These are phyloP conservation scores for Didymella pinodella DNA, from an alignment of 2,329 filamentous ascomycete genomes.

Conservation along the genomic window DNA sequence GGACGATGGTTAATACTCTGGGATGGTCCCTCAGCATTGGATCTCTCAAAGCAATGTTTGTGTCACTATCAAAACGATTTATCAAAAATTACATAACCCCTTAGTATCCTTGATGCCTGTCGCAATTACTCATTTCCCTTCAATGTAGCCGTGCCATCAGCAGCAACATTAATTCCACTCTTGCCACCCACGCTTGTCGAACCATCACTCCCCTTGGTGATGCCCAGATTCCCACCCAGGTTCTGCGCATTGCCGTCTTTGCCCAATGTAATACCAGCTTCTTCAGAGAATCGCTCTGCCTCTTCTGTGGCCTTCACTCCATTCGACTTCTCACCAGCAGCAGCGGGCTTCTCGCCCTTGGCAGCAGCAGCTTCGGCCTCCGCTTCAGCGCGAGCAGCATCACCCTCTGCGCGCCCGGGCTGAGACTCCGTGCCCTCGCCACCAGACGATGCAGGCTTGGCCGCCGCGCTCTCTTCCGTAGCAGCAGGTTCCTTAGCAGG, in stretches of 20 bases:
- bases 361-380: conserved; percentile 25
- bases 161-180: conserved; percentile 44
- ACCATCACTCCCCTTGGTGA: conserved; percentile 45
- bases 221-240: conserved; percentile 44
- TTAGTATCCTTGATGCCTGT: background rate
- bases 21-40: background rate
- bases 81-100: background rate
- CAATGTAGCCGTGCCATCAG: conserved; percentile 35
- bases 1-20: background rate
- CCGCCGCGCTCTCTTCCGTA: background rate
- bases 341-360: conserved; percentile 28
- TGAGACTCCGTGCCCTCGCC: conserved; percentile 29
- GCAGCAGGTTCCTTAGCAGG: background rate
- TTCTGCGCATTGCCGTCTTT: conserved; percentile 37
- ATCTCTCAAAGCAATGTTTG: background rate
- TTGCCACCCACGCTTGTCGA: conserved; percentile 41
- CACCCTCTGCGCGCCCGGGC: conserved; percentile 34
- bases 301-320: conserved; percentile 42
- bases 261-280: conserved; percentile 38
- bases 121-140: conserved; percentile 11
- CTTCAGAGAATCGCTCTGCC: conserved; percentile 42
- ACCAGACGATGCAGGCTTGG: conserved; percentile 10
- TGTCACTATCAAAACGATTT: background rate
- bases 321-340: conserved; percentile 29
- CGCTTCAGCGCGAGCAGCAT: conserved; percentile 24